phyloP scores from a whole-genome alignment of 192 early-diverging fungal genomes.

The Mortierella alpina region DNA sequence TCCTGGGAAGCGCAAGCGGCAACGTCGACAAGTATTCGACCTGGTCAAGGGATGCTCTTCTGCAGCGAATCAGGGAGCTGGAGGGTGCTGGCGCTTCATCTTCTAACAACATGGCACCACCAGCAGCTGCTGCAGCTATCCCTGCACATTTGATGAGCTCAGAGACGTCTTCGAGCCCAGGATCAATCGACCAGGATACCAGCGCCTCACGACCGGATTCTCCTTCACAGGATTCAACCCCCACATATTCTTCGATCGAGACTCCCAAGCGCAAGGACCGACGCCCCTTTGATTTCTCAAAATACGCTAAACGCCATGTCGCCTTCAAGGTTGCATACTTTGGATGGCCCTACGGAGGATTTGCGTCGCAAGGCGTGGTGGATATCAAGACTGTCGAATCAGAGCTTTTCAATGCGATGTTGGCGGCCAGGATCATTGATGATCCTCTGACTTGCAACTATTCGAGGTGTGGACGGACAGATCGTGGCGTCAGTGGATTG shows the following conservation, averaged over 20 bases:
- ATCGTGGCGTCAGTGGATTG: constrained; percentile 91
- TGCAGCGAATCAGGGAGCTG: constrained; percentile 36
- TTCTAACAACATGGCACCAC: background rate
- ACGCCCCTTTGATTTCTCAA: constrained; percentile 80
- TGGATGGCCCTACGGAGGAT: constrained; percentile 90
- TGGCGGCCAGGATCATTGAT: constrained; percentile 80
- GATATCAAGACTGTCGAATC: constrained; percentile 83
- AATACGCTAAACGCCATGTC: constrained; percentile 80
- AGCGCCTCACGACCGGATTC: constrained; percentile 15
- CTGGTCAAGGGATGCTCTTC: constrained; percentile 34
- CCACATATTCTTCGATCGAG: constrained; percentile 26
- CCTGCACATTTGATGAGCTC: constrained; percentile 17
- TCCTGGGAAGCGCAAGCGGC: constrained; percentile 11
- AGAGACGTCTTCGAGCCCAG: constrained; percentile 16
- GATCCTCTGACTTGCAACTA: constrained; percentile 76
- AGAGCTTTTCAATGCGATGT: constrained; percentile 85
- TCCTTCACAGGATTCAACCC: background rate
- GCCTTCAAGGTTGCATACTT: constrained; percentile 92
- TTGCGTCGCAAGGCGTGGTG: constrained; percentile 77
- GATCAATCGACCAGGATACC: constrained; percentile 6
- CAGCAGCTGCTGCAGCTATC: constrained; percentile 5
- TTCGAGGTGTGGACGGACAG: constrained; percentile 86
- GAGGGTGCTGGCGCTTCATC: constrained; percentile 9
- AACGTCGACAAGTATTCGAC: constrained; percentile 41
- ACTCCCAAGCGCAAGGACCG: constrained; percentile 37